These are phyloP conservation scores for Colletotrichum trifolii DNA, from an alignment of 2,329 filamentous ascomycete genomes.

Conservation along the genomic window DNA sequence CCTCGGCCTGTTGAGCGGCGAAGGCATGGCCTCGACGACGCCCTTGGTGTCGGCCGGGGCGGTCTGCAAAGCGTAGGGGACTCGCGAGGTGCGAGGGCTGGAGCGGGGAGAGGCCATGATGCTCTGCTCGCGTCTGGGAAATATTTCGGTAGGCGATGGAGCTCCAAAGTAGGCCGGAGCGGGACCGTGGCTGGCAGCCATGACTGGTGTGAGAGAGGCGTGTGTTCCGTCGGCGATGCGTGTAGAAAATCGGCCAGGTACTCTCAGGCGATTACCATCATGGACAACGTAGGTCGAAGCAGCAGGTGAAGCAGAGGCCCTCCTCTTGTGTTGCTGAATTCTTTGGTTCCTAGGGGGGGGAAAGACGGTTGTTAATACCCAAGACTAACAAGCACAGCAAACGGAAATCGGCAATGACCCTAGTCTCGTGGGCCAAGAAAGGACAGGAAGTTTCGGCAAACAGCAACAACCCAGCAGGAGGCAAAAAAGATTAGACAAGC, in stretches of 20 bases:
- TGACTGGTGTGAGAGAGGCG: constrained; percentile 17
- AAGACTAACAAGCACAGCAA: background rate
- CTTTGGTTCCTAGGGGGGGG: constrained; percentile 31
- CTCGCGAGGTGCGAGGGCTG: constrained; percentile 17
- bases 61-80: constrained; percentile 41
- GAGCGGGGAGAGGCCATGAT: constrained; percentile 22
- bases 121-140: constrained; percentile 29
- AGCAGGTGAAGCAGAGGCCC: constrained; percentile 35
- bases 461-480: constrained; percentile 3
- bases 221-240: background rate
- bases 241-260: constrained; percentile 29
- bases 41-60: constrained; percentile 39
- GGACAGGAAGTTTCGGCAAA: constrained; percentile 20
- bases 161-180: constrained; percentile 36
- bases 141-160: constrained; percentile 23
- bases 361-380: constrained; percentile 25
- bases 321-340: constrained; percentile 36
- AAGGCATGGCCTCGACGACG: constrained; percentile 36
- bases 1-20: constrained; percentile 49
- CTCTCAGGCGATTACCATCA: constrained; percentile 35
- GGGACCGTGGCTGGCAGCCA: constrained; percentile 32
- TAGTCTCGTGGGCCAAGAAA: constrained; percentile 11
- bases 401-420: constrained; percentile 22
- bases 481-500: constrained; percentile 18
- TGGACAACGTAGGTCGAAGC: constrained; percentile 24